phyloP scores from a whole-genome alignment of 345 rosid genomes.

The Lepidium aucheri region DNA sequence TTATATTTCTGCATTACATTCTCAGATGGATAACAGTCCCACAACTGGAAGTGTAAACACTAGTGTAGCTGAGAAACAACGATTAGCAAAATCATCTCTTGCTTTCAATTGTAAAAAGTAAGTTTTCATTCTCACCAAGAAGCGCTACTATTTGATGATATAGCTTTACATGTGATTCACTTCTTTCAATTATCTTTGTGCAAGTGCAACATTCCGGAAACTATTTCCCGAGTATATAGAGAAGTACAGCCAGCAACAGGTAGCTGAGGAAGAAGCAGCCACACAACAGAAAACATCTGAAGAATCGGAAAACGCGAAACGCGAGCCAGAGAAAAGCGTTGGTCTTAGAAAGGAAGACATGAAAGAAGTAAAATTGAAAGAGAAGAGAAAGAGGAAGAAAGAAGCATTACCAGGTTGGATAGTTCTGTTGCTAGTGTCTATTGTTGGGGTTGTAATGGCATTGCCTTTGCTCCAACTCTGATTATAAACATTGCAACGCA shows the following conservation, averaged over 20 bases:
- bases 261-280: constrained; percentile 34
- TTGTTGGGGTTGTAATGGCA: constrained; percentile 80
- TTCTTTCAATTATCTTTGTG: not conserved
- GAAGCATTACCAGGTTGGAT: constrained; percentile 65
- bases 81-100: constrained; percentile 70
- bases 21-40: constrained; percentile 80
- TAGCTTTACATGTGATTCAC: not conserved
- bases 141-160: not conserved
- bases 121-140: constrained; percentile 19
- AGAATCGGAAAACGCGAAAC: constrained; percentile 22
- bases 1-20: not conserved
- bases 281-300: constrained; percentile 30
- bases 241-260: constrained; percentile 48
- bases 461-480: constrained; percentile 84
- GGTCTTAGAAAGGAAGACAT: constrained; percentile 13
- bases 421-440: constrained; percentile 60
- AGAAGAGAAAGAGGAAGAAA: constrained; percentile 37
- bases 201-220: constrained; percentile 51
- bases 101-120: constrained; percentile 89
- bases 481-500: not conserved
- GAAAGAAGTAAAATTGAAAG: not conserved
- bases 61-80: constrained; percentile 59
- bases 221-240: constrained; percentile 84
- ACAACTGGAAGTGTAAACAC: constrained; percentile 85
- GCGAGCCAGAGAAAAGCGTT: constrained; percentile 23